phyloP scores from a whole-genome alignment of 768 basidiomycete species.

The Boletus reticulatus region DNA sequence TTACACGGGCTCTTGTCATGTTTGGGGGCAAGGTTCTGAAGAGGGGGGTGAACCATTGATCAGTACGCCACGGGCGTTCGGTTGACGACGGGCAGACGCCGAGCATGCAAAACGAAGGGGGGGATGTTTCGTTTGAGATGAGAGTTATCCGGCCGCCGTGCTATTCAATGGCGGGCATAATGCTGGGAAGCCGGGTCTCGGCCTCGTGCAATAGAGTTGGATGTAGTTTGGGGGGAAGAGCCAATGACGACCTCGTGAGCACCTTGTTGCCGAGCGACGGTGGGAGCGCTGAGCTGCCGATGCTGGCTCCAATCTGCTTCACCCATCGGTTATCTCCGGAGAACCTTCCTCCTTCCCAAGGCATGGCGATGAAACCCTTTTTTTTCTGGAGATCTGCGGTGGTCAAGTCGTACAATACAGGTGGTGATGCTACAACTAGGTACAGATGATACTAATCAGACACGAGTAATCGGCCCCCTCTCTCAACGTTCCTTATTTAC shows the following conservation, averaged over 20 bases:
- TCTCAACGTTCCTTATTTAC: slow-evolving; percentile 19
- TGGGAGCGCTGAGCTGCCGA: too few relatives aligned
- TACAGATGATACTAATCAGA: slow-evolving; percentile 9
- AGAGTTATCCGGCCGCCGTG: neutral
- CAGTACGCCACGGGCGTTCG: neutral
- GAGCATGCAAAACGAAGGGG: neutral
- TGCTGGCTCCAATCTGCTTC: slow-evolving; percentile 2
- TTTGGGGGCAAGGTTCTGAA: neutral
- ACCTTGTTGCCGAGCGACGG: neutral
- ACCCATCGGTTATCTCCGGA: slow-evolving; percentile 7
- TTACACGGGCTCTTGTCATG: slow-evolving; percentile 7
- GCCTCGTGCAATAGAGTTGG: slow-evolving; percentile 18
- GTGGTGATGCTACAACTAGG: slow-evolving; percentile 4
- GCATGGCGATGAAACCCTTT: neutral
- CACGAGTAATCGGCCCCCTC: neutral
- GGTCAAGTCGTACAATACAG: slow-evolving; percentile 11
- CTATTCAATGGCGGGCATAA: neutral
- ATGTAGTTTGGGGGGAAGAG: neutral
- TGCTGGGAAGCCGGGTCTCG: neutral
- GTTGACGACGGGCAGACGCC: slow-evolving; percentile 3
- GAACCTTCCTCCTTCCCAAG: neutral
- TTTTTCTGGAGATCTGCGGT: neutral
- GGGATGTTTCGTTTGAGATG: neutral
- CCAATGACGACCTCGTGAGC: neutral
- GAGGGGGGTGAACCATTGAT: slow-evolving; percentile 1